Conservation (phyloP, 495 filamentous ascomycete species). For the Hapsidospora chrysogenum region DNA sequence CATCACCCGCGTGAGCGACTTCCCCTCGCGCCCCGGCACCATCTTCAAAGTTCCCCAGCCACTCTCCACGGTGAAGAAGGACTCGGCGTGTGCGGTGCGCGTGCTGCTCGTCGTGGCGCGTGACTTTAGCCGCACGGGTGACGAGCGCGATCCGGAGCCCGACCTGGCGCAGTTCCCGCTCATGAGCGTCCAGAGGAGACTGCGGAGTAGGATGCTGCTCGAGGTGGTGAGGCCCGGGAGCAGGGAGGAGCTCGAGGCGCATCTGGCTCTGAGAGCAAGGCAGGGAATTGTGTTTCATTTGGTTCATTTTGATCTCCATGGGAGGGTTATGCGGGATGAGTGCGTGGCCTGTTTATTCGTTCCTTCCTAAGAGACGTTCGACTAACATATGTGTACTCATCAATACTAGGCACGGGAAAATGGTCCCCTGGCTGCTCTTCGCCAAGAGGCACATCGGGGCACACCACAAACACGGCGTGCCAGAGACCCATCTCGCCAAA, state of each 20-base stretch:
- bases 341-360: too few relatives aligned
- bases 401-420: background rate
- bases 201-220: slow-evolving; percentile 1
- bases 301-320: slow-evolving; percentile 3
- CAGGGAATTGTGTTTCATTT: background rate
- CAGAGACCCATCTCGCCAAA: background rate
- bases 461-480: background rate
- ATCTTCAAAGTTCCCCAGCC: background rate
- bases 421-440: background rate
- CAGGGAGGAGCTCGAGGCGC: slow-evolving; percentile 1
- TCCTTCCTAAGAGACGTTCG: background rate
- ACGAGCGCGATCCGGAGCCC: background rate
- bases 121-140: background rate
- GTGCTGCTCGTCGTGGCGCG: slow-evolving; percentile 2
- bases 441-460: background rate
- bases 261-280: background rate
- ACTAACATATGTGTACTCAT: background rate
- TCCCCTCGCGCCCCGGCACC: background rate
- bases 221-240: slow-evolving; percentile 1
- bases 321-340: slow-evolving; percentile 1
- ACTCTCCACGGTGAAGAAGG: background rate
- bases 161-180: slow-evolving; percentile 3
- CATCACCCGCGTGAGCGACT: slow-evolving; percentile 1
- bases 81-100: background rate
- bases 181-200: background rate